Base-by-base conservation (phyloP, 345 rosid genomes). In the Barbarea vulgaris region DNA sequence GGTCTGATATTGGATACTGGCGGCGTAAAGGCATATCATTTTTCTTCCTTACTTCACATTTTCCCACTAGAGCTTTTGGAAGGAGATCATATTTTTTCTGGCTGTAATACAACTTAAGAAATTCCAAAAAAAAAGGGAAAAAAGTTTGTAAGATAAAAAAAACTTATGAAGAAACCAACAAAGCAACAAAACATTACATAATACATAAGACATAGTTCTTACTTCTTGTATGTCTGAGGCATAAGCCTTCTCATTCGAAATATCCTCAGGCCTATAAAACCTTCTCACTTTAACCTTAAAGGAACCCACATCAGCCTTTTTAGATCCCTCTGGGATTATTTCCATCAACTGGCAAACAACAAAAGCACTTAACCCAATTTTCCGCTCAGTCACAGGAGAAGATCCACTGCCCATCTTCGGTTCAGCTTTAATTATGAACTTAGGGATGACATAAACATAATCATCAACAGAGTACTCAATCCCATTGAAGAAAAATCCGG, bases 21-120 rank as follows among this genome's bases (percentile, higher is more conserved):
- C 59, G 74, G 74, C 57, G 44, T 33, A 80, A 47, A 1, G 90
- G 89, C 79, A 94, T 34, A 69, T 91, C 91, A 58, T 14, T 73
- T 74, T 85, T 94, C 88, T 81, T 91, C 80, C 89, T 87, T 54
- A 91, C 91, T 79, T 91, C 93, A 79, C 97, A 94, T 76, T 88
- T 94, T 31, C 98, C 96, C 81, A 83, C 80, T 58, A 94, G 57
- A 52, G 66, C 69, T 59, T 51, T 84, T 33, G 84, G 78, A 25
- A 74, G 64, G 56, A 94, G 25, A 39, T 53, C 24, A 22, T 24
- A 25, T 47, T 74, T 83, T 64, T 85, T 85, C 46, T 91, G 88
- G 64, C 90, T 91, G 81, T 84, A 94, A 59, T 85, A 94, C 21
- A 91, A 75, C 98, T 94, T 86, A 79, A 81, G 57, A 25, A 70